A percentile compares a stretch with the other conserved stretches of the same genome.
Evolutionary conservation across 768 basidiomycete genomes (phyloP).

Genomic region (Rossbeevera mucosa): DNA sequence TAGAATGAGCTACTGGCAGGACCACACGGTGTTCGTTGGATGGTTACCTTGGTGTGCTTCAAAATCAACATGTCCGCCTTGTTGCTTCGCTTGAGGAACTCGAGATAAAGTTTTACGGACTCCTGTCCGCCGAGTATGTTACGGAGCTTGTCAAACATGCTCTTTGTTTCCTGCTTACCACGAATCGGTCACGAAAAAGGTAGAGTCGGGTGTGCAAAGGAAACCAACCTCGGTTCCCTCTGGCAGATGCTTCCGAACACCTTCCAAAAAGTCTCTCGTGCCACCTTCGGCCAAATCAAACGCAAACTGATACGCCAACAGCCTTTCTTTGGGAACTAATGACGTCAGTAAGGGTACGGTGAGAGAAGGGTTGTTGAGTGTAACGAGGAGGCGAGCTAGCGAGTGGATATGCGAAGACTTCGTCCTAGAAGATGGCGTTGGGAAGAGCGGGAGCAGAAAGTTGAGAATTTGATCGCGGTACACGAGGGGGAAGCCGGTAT

Average conservation of each 20-base stretch:
- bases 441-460: slow-evolving; percentile 84
- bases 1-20: slow-evolving; percentile 4
- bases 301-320: slow-evolving; percentile 90
- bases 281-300: slow-evolving; percentile 96
- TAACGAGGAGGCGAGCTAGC: slow-evolving; percentile 85
- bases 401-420: slow-evolving; percentile 74
- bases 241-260: slow-evolving; percentile 63
- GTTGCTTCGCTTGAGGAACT: slow-evolving; percentile 94
- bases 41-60: slow-evolving; percentile 80
- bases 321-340: slow-evolving; percentile 62
- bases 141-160: slow-evolving; percentile 69
- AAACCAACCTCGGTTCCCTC: slow-evolving; percentile 57
- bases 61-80: slow-evolving; percentile 88
- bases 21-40: neutral
- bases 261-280: slow-evolving; percentile 86
- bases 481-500: slow-evolving; percentile 81
- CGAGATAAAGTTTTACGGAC: slow-evolving; percentile 87
- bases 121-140: slow-evolving; percentile 87
- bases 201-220: neutral
- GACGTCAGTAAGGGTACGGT: slow-evolving; percentile 70
- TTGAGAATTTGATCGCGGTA: slow-evolving; percentile 80
- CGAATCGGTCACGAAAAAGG: slow-evolving; percentile 7
- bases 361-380: slow-evolving; percentile 75
- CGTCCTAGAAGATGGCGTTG: slow-evolving; percentile 62
- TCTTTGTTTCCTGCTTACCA: slow-evolving; percentile 47